phyloP scores from a whole-genome alignment of 495 filamentous ascomycete species.

The Tirmania nivea region DNA sequence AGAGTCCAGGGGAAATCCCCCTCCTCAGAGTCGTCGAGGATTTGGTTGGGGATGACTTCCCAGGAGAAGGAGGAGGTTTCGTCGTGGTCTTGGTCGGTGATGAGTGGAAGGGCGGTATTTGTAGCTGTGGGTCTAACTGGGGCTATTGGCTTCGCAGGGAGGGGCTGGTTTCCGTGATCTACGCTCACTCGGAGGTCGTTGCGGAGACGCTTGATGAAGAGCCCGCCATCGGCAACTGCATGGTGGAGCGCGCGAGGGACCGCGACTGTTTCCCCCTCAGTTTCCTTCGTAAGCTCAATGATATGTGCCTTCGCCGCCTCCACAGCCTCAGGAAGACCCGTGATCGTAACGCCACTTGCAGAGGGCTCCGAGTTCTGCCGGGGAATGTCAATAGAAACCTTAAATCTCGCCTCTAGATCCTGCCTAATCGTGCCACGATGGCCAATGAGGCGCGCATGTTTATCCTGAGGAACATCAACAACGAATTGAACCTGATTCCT shows the following conservation, averaged over 20 bases:
- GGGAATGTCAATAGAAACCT: constrained; percentile 73
- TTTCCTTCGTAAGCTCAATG: constrained; percentile 53
- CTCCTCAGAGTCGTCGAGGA: constrained; percentile 29
- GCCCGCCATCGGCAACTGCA: constrained; percentile 63
- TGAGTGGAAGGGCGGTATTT: constrained; percentile 45
- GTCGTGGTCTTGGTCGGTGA: constrained; percentile 56
- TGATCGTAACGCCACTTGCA: constrained; percentile 53
- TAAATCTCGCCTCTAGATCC: constrained; percentile 72
- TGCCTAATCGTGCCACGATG: constrained; percentile 71
- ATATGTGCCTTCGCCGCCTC: constrained; percentile 74
- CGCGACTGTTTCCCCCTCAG: constrained; percentile 64
- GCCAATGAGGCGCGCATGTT: constrained; percentile 79
- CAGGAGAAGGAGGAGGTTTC: constrained; percentile 42
- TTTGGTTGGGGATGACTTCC: constrained; percentile 43
- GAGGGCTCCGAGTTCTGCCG: constrained; percentile 48
- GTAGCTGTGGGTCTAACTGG: constrained; percentile 26
- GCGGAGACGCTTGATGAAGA: constrained; percentile 70
- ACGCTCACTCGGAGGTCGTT: constrained; percentile 70
- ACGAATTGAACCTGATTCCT: constrained; percentile 51
- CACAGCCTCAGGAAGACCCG: constrained; percentile 53
- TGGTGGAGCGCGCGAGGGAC: constrained; percentile 68
- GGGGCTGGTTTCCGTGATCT: constrained; percentile 59
- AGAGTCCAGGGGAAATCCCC: constrained; percentile 84
- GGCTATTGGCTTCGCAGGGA: constrained; percentile 42
- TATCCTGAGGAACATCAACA: constrained; percentile 64